These are phyloP conservation scores for Diaporthe eres DNA, from an alignment of 2,329 filamentous ascomycete species.

Conservation along the genomic window DNA sequence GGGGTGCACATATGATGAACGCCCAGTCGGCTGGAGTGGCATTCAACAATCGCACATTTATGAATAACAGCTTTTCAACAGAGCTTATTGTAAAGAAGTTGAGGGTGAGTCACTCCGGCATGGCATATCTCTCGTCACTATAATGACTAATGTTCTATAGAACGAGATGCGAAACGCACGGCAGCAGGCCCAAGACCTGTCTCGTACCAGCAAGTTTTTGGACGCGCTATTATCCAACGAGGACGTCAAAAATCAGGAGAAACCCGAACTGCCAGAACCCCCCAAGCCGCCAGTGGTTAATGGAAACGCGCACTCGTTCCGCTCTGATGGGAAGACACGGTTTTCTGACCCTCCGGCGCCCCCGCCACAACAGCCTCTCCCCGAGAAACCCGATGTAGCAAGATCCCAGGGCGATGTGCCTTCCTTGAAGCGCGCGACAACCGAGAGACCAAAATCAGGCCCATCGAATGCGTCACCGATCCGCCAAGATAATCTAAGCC, in stretches of 20 bases:
- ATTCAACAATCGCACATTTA: slow-evolving; percentile 41
- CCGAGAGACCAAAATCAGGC: slow-evolving; percentile 77
- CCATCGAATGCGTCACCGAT: slow-evolving; percentile 69
- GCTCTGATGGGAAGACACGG: slow-evolving; percentile 82
- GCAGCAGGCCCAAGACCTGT: slow-evolving; percentile 88
- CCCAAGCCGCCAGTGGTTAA: slow-evolving; percentile 65
- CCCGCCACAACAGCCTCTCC: slow-evolving; percentile 91
- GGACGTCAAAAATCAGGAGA: slow-evolving; percentile 70
- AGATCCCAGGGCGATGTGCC: slow-evolving; percentile 63
- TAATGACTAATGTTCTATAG: slow-evolving; percentile 60
- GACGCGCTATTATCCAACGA: slow-evolving; percentile 83
- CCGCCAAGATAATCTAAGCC: slow-evolving; percentile 73
- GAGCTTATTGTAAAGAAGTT: slow-evolving; percentile 94
- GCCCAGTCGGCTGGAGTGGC: slow-evolving; percentile 71
- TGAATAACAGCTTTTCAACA: slow-evolving; percentile 68
- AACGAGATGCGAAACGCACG: slow-evolving; percentile 91
- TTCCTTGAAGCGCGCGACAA: slow-evolving; percentile 81
- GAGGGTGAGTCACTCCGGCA: slow-evolving; percentile 70
- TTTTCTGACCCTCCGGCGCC: slow-evolving; percentile 96
- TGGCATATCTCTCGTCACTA: slow-evolving; percentile 44
- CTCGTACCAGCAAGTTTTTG: slow-evolving; percentile 86
- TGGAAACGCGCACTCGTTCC: slow-evolving; percentile 67
- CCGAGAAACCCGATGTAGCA: slow-evolving; percentile 87
- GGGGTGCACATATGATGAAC: slow-evolving; percentile 62
- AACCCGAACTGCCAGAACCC: slow-evolving; percentile 62